Evolutionary conservation across 345 rosid species (phyloP).

Genomic region (Aquilaria sinensis): DNA sequence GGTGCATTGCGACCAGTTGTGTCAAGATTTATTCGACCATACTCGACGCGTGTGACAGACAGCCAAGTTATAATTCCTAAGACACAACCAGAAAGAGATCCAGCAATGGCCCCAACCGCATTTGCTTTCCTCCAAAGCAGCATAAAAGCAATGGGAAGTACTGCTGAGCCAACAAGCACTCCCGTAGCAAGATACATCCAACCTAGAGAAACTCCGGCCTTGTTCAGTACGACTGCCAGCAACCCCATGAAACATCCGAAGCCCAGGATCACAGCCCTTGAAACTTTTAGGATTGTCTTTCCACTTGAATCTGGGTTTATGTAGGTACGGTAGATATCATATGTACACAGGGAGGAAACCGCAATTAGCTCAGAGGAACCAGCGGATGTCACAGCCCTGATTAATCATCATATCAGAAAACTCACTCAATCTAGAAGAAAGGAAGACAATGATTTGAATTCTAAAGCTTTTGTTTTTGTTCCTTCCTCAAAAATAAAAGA

Average conservation of each 20-base stretch:
- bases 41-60: constrained; percentile 51
- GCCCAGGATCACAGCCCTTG: constrained; percentile 63
- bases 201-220: constrained; percentile 83
- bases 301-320: constrained; percentile 80
- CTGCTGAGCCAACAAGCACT: constrained; percentile 87
- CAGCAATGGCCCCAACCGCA: constrained; percentile 71
- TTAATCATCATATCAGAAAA: not conserved
- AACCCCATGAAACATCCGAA: constrained; percentile 97
- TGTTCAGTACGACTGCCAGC: constrained; percentile 77
- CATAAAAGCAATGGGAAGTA: constrained; percentile 85
- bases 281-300: constrained; percentile 57
- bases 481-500: too few species aligned
- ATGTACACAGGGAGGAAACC: constrained; percentile 84
- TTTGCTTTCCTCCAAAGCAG: constrained; percentile 93
- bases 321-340: constrained; percentile 83
- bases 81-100: constrained; percentile 57
- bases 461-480: too few species aligned
- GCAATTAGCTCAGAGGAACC: constrained; percentile 90
- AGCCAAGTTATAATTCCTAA: constrained; percentile 77
- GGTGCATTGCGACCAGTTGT: constrained; percentile 81
- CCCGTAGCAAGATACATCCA: constrained; percentile 99
- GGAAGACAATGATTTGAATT: not conserved
- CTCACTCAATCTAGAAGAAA: not conserved
- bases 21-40: constrained; percentile 63
- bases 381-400: constrained; percentile 96